Conservation (phyloP, 2,329 filamentous ascomycete genomes). For the Fusarium musae region DNA sequence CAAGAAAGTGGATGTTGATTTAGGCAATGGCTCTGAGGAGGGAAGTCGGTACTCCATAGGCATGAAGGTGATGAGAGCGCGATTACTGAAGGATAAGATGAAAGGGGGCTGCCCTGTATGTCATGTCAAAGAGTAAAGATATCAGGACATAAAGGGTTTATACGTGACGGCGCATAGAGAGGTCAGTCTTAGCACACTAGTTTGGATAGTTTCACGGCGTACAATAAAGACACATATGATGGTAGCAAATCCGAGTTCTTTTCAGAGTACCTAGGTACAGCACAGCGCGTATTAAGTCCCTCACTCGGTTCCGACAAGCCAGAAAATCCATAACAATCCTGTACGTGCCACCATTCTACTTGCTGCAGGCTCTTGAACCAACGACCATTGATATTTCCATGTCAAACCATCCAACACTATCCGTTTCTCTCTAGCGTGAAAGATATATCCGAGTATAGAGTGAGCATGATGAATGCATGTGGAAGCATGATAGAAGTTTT, state of each 20-base stretch:
- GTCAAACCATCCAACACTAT: conserved; percentile 30
- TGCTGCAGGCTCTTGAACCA: conserved; percentile 26
- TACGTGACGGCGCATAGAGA: conserved; percentile 24
- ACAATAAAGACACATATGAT: conserved; percentile 12
- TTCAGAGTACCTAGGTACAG: conserved; percentile 43
- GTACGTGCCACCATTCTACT: conserved; percentile 33
- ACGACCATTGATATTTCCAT: conserved; percentile 17
- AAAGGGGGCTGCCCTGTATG: conserved; percentile 73
- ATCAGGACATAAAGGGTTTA: conserved; percentile 18
- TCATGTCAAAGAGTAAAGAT: conserved; percentile 40
- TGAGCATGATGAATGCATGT: conserved; percentile 15
- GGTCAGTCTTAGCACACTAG: conserved; percentile 13
- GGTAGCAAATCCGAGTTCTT: conserved; percentile 29
- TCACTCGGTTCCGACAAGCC: conserved; percentile 29
- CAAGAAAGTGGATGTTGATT: conserved; percentile 59
- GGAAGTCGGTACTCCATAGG: conserved; percentile 74
- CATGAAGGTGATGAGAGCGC: conserved; percentile 87
- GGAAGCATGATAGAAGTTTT: conserved; percentile 15
- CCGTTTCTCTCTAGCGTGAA: conserved; percentile 19
- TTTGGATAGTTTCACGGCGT: conserved; percentile 5
- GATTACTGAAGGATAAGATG: conserved; percentile 78
- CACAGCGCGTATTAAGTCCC: conserved; percentile 40
- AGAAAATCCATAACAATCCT: conserved; percentile 35
- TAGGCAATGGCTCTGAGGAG: conserved; percentile 56
- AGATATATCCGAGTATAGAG: conserved; percentile 26